Base-by-base conservation (phyloP, 2,329 filamentous ascomycete genomes). In the Diplodia corticola region DNA sequence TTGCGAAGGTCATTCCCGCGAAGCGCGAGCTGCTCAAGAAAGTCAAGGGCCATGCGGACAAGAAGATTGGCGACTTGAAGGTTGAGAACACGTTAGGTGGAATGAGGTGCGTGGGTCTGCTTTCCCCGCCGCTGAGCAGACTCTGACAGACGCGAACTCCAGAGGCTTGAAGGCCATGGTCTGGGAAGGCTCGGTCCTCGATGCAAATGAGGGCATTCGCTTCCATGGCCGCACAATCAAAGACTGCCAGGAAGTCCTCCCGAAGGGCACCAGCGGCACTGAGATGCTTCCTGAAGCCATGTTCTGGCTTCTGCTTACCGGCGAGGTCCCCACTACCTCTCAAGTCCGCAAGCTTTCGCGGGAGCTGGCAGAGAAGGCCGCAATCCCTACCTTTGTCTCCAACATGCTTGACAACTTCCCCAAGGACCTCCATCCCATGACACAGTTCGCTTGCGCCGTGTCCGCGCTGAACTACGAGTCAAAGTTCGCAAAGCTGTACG, bases 251-350 rank as follows among this genome's bases (percentile, higher is more conserved):
- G 87, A 89, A 71, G 90, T 93, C 79, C 88, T 98, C 17, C 93
- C 95, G 77, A 98, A 97, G 84, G 95, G 94, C 71, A 92, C 86
- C 67, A 88, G 91, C 2, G 92, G 94, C 73, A 96, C 92, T 5
- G 94, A 98, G 82, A 99, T 98, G 95, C 87, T 98, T 13, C 95
- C 95, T 55, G 95, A 99, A 81, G 89, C 94, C 79, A 99, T 99
- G 95, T 99, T 99, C 86, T 99, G 95, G 95, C 88, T 98, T 49
- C 88, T 99, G 60, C 85, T 99, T 72, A 99, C 95, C 10, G 95
- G 95, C 67, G 86, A 96, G 80, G 91, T 98, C 24, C 95, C 95
- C 26, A 91, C 91, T 1, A 90, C 89, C 24, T 82, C 83, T 69
- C 95, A 99, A 80, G 88, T 95, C 69, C 91, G 94, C 73, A 83